Evolutionary conservation across 2,329 filamentous ascomycete species (phyloP).

Genomic region (Venturia asperata): DNA sequence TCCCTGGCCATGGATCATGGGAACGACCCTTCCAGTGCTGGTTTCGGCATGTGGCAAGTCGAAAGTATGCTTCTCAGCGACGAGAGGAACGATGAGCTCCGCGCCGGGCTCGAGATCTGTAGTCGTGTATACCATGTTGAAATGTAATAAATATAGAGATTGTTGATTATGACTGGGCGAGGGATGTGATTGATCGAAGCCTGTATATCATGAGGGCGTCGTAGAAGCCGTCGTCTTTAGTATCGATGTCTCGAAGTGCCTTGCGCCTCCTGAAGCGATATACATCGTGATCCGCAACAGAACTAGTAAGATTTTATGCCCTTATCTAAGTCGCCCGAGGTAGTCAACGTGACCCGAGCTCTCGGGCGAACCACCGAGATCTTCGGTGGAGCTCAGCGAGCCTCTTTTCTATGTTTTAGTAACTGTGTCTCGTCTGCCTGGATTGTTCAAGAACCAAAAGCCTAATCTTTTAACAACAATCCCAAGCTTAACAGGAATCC

Average conservation of each 20-base stretch:
- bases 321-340: conserved; percentile 3
- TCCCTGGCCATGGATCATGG: conserved; percentile 2
- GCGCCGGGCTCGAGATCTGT: background rate
- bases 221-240: background rate
- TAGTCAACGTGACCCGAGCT: conserved; percentile 1
- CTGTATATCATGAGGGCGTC: background rate
- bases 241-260: background rate
- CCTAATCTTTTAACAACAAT: background rate
- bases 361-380: background rate
- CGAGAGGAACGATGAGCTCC: background rate
- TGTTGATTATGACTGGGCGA: background rate
- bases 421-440: background rate
- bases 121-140: background rate
- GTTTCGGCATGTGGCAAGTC: conserved; percentile 3
- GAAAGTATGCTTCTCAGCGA: background rate
- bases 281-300: background rate
- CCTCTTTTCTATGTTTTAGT: background rate
- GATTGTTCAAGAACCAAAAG: background rate
- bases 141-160: background rate
- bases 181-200: background rate
- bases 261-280: background rate
- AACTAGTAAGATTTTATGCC: background rate
- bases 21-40: conserved; percentile 11
- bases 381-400: background rate
- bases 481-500: background rate